A percentile compares a stretch with the other conserved stretches of the same genome.
phyloP scores from a whole-genome alignment of 345 rosid genomes.

The Arabidopsis arenosa region DNA sequence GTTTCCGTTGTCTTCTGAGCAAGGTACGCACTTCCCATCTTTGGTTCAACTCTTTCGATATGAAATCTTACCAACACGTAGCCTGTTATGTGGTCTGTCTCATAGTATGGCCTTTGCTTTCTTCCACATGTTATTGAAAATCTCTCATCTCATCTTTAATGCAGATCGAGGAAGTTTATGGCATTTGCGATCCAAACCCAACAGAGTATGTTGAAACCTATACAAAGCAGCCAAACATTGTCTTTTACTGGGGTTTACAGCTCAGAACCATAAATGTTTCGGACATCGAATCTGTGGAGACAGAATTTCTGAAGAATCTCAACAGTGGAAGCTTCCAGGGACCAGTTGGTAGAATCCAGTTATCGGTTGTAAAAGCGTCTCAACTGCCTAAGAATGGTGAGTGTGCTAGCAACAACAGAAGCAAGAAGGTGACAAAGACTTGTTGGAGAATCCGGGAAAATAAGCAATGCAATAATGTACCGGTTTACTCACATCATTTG shows the following conservation, averaged over 20 bases:
- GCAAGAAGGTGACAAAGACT: constrained; percentile 47
- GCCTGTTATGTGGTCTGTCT: background rate
- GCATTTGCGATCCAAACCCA: constrained; percentile 64
- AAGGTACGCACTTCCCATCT: constrained; percentile 48
- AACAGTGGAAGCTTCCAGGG: constrained; percentile 49
- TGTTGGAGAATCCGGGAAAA: constrained; percentile 57
- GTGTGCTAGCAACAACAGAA: constrained; percentile 35
- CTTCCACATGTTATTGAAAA: background rate
- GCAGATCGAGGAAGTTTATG: constrained; percentile 63
- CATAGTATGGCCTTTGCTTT: constrained; percentile 1
- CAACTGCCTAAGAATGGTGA: constrained; percentile 47
- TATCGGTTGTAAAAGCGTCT: constrained; percentile 54
- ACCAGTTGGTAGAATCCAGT: constrained; percentile 44
- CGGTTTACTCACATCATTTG: constrained; percentile 51
- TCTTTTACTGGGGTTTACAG: constrained; percentile 61
- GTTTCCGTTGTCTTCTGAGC: constrained; percentile 56
- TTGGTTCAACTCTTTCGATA: background rate
- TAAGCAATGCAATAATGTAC: constrained; percentile 42
- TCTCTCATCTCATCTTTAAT: constrained; percentile 7
- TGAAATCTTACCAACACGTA: background rate
- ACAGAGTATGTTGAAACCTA: constrained; percentile 50
- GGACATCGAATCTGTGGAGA: constrained; percentile 47
- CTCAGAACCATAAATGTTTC: constrained; percentile 39
- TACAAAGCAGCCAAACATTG: constrained; percentile 46
- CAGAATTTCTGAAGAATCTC: constrained; percentile 53